A percentile compares a stretch with the other conserved stretches of the same genome.
Evolutionary conservation across 805 yeast genomes (phyloP).

Genomic region (Yueomyces sp.): DNA sequence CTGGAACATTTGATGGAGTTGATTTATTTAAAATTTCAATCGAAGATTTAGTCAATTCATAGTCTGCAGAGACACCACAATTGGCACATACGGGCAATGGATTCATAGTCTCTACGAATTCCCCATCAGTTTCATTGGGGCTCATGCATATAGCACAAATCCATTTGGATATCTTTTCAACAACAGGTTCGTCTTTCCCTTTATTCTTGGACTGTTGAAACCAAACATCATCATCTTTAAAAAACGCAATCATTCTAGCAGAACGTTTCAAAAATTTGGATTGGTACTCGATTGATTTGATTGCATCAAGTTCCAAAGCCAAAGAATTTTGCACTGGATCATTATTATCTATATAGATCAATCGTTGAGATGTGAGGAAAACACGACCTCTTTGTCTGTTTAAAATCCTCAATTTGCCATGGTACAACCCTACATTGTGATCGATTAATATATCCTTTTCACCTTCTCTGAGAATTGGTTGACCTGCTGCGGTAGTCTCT

Average conservation of each 20-base stretch:
- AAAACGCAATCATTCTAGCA: conserved; percentile 50
- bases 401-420: conserved; percentile 52
- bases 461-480: conserved; percentile 27
- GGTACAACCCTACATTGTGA: conserved; percentile 59
- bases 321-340: conserved; percentile 31
- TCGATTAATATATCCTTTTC: conserved; percentile 44
- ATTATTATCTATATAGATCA: conserved; percentile 56
- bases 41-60: conserved; percentile 24
- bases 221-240: conserved; percentile 10
- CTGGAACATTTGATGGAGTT: neutral
- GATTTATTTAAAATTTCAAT: conserved; percentile 7
- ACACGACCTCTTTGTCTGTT: conserved; percentile 63
- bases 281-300: conserved; percentile 28
- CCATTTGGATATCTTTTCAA: conserved; percentile 35
- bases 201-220: neutral
- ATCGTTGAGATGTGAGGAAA: conserved; percentile 59
- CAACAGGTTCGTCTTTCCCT: neutral
- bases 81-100: conserved; percentile 37
- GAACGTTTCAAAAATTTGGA: conserved; percentile 61
- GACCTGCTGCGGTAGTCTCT: conserved; percentile 26
- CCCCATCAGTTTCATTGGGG: conserved; percentile 18
- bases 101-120: conserved; percentile 4
- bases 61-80: conserved; percentile 46
- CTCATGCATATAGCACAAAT: conserved; percentile 70
- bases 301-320: conserved; percentile 31